These are phyloP conservation scores for Chlamydomonas reinhardtii DNA, from an alignment of 163 green algal genomes.

Conservation along the genomic window DNA sequence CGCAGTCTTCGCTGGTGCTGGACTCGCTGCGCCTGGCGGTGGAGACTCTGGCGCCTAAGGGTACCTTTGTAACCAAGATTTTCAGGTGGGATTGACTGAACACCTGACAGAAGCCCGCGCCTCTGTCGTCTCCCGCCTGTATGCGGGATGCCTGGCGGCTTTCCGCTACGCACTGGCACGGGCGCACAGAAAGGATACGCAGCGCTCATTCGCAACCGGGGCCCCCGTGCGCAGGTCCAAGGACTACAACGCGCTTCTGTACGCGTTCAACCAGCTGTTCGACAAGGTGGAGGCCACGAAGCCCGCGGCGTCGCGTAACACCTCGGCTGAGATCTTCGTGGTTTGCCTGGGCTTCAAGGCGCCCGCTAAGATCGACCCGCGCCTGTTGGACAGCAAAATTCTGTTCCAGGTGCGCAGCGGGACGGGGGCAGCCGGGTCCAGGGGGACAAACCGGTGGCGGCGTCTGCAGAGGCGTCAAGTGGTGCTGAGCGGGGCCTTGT, in stretches of 20 bases:
- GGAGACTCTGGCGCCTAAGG: constrained; percentile 90
- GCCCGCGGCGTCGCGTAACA: constrained; percentile 90
- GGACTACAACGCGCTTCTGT: constrained; percentile 98
- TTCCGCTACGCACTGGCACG: no score
- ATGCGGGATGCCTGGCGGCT: no score
- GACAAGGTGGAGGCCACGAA: constrained; percentile 97
- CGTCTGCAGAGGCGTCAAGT: no score
- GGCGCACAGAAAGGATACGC: no score
- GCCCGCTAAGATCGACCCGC: constrained; percentile 97
- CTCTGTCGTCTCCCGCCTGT: no score
- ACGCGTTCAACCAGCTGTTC: constrained; percentile 98
- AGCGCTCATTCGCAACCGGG: no score
- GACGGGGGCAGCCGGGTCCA: no score
- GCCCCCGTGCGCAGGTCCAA: no score
- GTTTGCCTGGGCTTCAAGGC: constrained; percentile 97
- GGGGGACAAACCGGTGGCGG: no score
- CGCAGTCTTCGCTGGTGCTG: constrained; percentile 91
- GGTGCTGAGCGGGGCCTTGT: no score
- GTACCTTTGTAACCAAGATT: constrained; percentile 98
- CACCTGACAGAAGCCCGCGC: not conserved
- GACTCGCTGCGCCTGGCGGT: constrained; percentile 93
- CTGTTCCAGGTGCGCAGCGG: constrained; percentile 91
- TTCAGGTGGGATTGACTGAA: constrained; percentile 86
- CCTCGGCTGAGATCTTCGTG: constrained; percentile 99
- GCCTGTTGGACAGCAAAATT: constrained; percentile 92